Conservation (phyloP, 345 rosid species). For the Barbarea vulgaris region DNA sequence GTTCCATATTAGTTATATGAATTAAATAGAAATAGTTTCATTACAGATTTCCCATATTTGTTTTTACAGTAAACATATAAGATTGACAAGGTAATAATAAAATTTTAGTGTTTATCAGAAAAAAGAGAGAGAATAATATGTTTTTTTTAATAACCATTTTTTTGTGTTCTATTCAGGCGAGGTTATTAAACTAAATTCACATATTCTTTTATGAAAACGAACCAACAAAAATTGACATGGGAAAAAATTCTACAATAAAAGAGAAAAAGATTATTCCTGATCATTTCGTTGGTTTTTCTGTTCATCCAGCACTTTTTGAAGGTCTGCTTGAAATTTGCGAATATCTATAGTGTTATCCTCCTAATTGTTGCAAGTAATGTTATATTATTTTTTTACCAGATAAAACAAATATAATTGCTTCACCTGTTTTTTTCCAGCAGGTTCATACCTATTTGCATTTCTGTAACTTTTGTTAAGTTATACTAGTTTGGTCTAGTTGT, state of each 20-base stretch:
- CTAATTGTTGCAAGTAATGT: neutral
- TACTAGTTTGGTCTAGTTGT: conserved; percentile 12
- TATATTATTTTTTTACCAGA: neutral
- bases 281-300: neutral
- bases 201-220: neutral
- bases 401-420: neutral
- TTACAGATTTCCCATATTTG: neutral
- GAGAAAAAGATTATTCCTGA: neutral
- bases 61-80: neutral
- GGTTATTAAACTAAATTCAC: neutral
- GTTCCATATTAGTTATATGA: neutral
- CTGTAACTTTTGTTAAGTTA: neutral
- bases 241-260: neutral
- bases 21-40: no score
- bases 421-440: neutral
- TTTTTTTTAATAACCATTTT: neutral
- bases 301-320: neutral
- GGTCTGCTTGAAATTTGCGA: neutral
- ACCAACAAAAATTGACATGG: neutral
- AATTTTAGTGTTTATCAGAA: no score
- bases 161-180: neutral
- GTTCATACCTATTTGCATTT: neutral
- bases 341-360: neutral
- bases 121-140: neutral
- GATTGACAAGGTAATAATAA: neutral